Base-by-base conservation (phyloP, 371 early-diverging fungal genomes). In the Mucor circinelloides region DNA sequence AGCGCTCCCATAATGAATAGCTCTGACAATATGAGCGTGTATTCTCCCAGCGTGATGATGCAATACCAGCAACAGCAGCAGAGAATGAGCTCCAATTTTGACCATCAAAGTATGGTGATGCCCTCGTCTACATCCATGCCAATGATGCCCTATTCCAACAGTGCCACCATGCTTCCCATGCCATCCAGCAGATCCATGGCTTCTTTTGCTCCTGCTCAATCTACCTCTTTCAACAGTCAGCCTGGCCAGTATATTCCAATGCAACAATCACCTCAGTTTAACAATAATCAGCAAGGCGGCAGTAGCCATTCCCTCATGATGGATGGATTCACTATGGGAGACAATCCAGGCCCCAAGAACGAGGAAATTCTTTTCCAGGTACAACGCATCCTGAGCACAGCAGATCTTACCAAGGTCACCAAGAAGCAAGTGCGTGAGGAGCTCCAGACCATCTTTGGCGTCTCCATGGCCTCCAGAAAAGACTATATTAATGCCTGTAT, bases 351-450 rank as follows among this genome's bases (percentile, higher is more conserved):
- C 3, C 77, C 78, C 2, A 68, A 64, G n/a, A 96, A 96, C 68
- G 91, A 91, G 48, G 92, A 94, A 64, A 85, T 98, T 58, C 74
- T 93, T 36, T 67, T 66, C 27, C 89, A 92, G 74, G 91, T 97
- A 63, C 84, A 89, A 32, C 84, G 85, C 28, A 92, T 97, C 28
- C 75, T 98, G 8, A 65, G 83, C 31, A 86, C 87, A 9, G 90
- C 94, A 19, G 90, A 95, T 75, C 76, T 95, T 36, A 93, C 91
- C 80, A 80, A 87, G 32, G 83, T 94, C 46, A 93, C 95, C 63
- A 95, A 95, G 86, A 94, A 94, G 72, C 92, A 91, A 70, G 83
- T 83, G 10, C 74, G 83, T 58, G 83, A 83, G 66, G 76, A 80
- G 55, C 71, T 83, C 27, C 77, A 78, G 44, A 38, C 52, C 2